Percentiles rank a stretch among this genome's conserved stretches.
phyloP scores from a whole-genome alignment of 768 basidiomycete genomes.

The Termitomyces sp. region DNA sequence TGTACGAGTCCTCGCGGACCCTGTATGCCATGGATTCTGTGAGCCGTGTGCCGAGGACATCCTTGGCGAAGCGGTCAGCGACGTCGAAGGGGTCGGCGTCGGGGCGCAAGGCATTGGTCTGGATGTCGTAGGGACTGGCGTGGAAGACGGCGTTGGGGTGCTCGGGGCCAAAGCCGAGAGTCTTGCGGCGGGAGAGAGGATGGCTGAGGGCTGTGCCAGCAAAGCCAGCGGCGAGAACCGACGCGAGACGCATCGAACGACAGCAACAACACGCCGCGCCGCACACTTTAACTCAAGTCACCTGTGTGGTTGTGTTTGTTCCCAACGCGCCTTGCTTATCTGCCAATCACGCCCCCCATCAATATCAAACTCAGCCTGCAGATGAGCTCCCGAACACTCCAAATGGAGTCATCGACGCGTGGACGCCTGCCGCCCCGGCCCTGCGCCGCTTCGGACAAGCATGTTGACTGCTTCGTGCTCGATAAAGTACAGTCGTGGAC shows the following conservation, averaged over 20 bases:
- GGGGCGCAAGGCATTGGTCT: conserved; percentile 34
- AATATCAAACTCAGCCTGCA: too few relatives aligned
- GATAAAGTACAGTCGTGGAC: too few relatives aligned
- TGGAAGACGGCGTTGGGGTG: conserved; percentile 69
- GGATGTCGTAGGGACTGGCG: conserved; percentile 41
- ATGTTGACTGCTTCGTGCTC: too few relatives aligned
- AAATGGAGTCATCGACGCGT: conserved; percentile 13
- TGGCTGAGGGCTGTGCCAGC: too few relatives aligned
- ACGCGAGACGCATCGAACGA: conserved; percentile 55
- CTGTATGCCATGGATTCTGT: conserved; percentile 38
- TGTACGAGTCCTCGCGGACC: conserved; percentile 82
- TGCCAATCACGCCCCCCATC: too few relatives aligned
- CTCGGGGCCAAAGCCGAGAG: conserved; percentile 82
- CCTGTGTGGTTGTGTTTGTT: conserved; percentile 17
- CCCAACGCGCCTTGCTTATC: too few relatives aligned
- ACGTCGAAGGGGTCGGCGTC: conserved; percentile 51
- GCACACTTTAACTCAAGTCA: too few relatives aligned
- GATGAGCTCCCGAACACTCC: conserved; percentile 12
- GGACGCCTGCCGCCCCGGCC: too few relatives aligned
- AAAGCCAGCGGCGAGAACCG: conserved; percentile 54
- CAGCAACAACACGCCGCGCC: too few relatives aligned
- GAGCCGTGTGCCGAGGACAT: conserved; percentile 37
- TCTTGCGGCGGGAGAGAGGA: too few relatives aligned
- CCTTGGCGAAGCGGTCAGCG: conserved; percentile 56
- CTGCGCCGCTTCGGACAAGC: too few relatives aligned